Conservation (phyloP, 2,329 filamentous ascomycete genomes). For the Beauveria rudraprayagi region DNA sequence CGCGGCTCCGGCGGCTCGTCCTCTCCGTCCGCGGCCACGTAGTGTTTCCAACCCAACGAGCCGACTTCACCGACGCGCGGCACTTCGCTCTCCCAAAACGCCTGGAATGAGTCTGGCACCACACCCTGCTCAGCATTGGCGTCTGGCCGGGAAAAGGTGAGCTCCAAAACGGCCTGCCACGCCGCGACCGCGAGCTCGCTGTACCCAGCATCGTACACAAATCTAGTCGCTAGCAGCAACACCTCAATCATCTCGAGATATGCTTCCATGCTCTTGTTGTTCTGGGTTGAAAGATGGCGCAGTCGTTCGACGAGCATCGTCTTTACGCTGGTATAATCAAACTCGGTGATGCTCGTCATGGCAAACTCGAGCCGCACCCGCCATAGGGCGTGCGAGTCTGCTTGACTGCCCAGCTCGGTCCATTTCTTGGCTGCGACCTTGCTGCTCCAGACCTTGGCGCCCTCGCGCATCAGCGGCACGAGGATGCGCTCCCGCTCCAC, state of each 20-base stretch:
- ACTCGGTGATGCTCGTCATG: constrained; percentile 58
- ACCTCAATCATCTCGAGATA: constrained; percentile 49
- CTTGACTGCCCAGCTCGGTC: constrained; percentile 36
- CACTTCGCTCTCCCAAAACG: constrained; percentile 84
- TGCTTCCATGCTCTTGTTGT: not conserved
- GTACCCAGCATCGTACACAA: constrained; percentile 71
- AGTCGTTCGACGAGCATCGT: constrained; percentile 49
- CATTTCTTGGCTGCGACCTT: constrained; percentile 56
- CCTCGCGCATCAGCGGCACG: constrained; percentile 64
- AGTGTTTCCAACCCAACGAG: constrained; percentile 63
- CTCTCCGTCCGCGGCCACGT: constrained; percentile 27
- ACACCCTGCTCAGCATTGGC: constrained; percentile 15
- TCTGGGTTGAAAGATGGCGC: constrained; percentile 13
- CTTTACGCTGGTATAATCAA: constrained; percentile 60
- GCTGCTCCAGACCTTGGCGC: constrained; percentile 63
- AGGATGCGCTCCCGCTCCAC: constrained; percentile 52
- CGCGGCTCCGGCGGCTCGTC: constrained; percentile 33
- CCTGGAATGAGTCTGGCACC: constrained; percentile 43
- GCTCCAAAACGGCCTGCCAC: constrained; percentile 78
- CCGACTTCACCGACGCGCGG: constrained; percentile 67
- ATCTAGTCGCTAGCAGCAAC: constrained; percentile 64
- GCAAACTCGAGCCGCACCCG: constrained; percentile 63
- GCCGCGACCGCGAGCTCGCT: constrained; percentile 66
- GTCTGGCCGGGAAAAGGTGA: constrained; percentile 54
- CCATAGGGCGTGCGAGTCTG: constrained; percentile 54